Evolutionary conservation across 139 green algal genomes (phyloP), one percentile per base, ranked within the genome.

Genomic region (Chlorella sp.): DNA sequence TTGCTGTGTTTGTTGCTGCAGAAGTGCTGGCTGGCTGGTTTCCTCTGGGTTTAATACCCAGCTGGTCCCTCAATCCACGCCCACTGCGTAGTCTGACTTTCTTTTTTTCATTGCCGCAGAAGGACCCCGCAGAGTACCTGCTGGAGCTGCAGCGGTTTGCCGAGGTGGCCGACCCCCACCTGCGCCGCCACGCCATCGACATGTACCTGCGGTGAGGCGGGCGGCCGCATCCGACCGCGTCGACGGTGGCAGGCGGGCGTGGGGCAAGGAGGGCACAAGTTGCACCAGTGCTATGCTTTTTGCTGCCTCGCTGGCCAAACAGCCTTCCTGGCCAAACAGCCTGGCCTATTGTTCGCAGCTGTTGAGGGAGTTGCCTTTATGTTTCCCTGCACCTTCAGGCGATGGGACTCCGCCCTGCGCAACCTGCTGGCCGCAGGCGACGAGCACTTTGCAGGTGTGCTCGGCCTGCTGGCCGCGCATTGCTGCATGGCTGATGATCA

Each of bases 81-180:
- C 46, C 7, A 7, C 11, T 54, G 46, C 46, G 46, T 54, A 11
- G 7, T 7, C 11, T 17, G 51, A 11, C 24, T 11, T 60, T 11
- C 22, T 64, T 72, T 6, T 22, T 30, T 69, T 8, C 1, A 13
- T 79, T 0, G n/a, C 9, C 24, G 73, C 92, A 97, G 86, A 93
- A 93, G 58, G 96, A 99, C 89, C 97, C 97, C 6, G 95, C 92
- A 2, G 97, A 99, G 90, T 97, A 96, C 86, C 81, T 98, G 74
- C 78, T 89, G 51, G 91, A 98, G 88, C 92, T 99, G 67, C 87
- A 94, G 79, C 62, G 72, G 14, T 94, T 96, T 73, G 92, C 87
- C 0, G 75, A 70, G 19, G 76, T 90, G 22, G 36, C 32, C 1
- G 76, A 89, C 43, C 44, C 44, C 0, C 26, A 77, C 9, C 84